These are phyloP conservation scores for Spencermartinsiella europaea DNA, from an alignment of 805 yeast genomes.

Conservation along the genomic window DNA sequence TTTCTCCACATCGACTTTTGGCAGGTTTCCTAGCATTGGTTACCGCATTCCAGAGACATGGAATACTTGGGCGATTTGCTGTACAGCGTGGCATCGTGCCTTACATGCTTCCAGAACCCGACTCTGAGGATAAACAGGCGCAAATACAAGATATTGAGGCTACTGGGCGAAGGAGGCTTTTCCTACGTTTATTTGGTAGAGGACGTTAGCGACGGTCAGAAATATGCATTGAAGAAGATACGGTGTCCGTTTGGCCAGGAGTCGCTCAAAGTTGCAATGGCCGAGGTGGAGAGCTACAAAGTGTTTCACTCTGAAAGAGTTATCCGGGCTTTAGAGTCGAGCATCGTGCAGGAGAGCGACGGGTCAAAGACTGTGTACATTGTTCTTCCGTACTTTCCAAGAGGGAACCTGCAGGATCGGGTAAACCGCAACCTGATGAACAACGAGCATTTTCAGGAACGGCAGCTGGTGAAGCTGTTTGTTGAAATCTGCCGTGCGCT, in stretches of 20 bases:
- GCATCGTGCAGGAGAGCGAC: conserved; percentile 63
- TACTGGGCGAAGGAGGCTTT: conserved; percentile 90
- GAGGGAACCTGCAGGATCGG: conserved; percentile 76
- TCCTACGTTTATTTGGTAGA: conserved; percentile 80
- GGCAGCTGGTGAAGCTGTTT: conserved; percentile 56
- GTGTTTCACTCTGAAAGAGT: conserved; percentile 64
- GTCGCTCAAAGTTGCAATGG: conserved; percentile 66
- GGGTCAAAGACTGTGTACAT: conserved; percentile 78
- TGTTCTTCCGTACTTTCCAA: conserved; percentile 68
- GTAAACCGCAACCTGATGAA: conserved; percentile 60
- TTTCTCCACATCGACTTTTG: too few relatives aligned
- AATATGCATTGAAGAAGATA: conserved; percentile 77
- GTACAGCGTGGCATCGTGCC: conserved; percentile 32
- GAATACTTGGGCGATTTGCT: conserved; percentile 25
- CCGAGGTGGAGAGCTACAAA: conserved; percentile 71
- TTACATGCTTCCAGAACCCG: conserved; percentile 44
- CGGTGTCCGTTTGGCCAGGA: conserved; percentile 83
- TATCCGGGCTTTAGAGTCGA: conserved; percentile 64
- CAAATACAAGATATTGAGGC: conserved; percentile 54
- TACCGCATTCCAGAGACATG: too few relatives aligned
- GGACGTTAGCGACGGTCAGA: conserved; percentile 36
- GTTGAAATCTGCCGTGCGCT: conserved; percentile 72
- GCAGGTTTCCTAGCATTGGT: too few relatives aligned
- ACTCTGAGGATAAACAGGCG: conserved; percentile 56
- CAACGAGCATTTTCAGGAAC: conserved; percentile 50